These are phyloP conservation scores for Acorus gramineus DNA, from an alignment of 106 monocot genomes.

Conservation along the genomic window DNA sequence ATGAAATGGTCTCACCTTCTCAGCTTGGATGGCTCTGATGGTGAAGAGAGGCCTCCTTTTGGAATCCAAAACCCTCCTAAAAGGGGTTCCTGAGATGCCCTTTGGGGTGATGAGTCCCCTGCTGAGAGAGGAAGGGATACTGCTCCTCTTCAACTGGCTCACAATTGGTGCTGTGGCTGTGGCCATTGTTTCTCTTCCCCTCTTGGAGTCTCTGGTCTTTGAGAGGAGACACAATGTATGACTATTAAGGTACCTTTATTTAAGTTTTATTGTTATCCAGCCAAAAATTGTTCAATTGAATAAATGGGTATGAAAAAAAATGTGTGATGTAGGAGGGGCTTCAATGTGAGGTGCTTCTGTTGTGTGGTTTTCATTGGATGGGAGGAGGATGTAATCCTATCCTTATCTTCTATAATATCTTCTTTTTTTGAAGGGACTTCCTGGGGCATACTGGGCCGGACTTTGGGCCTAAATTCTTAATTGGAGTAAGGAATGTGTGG, in stretches of 20 bases:
- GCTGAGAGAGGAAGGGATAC: slow-evolving; percentile 19
- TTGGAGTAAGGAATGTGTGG: no score
- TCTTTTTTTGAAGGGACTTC: no score
- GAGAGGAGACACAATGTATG: no score
- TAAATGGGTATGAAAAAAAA: neutral
- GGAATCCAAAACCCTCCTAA: slow-evolving; percentile 21
- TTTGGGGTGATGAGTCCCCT: slow-evolving; percentile 24
- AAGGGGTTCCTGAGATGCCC: slow-evolving; percentile 49
- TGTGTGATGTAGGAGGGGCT: neutral
- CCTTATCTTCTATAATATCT: slow-evolving; percentile 16
- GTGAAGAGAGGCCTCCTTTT: slow-evolving; percentile 42
- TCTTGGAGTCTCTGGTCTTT: neutral
- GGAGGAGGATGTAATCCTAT: slow-evolving; percentile 5
- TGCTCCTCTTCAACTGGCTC: slow-evolving; percentile 44
- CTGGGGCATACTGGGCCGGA: no score
- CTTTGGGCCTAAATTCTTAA: no score
- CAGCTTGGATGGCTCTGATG: slow-evolving; percentile 67
- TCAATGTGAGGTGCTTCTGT: slow-evolving; percentile 3
- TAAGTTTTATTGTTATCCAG: no score
- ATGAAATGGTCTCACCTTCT: slow-evolving; percentile 46
- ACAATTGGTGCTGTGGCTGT: slow-evolving; percentile 57
- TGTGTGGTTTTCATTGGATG: slow-evolving; percentile 23
- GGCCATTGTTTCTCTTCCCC: neutral
- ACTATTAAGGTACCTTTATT: no score
- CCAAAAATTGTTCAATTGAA: no score